Conservation (phyloP, 2,329 filamentous ascomycete genomes). For the Elsinoe australis region DNA sequence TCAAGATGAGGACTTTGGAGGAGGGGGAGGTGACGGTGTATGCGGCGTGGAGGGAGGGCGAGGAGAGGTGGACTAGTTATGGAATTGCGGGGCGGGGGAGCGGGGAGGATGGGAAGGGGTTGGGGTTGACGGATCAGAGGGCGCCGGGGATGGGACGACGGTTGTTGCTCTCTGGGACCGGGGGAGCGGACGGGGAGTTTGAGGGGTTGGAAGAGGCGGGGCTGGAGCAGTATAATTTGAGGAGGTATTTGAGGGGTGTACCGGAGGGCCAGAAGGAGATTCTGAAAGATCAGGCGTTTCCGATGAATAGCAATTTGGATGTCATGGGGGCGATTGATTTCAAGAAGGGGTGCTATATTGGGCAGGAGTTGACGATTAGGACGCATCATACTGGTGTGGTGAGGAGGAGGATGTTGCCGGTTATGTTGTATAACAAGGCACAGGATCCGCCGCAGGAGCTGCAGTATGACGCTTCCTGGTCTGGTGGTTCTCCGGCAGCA, state of each 20-base stretch:
- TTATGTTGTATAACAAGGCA: slow-evolving; percentile 57
- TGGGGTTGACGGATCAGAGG: slow-evolving; percentile 35
- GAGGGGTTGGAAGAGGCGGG: slow-evolving; percentile 37
- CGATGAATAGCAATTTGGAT: slow-evolving; percentile 86
- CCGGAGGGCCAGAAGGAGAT: slow-evolving; percentile 82
- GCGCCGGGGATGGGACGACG: slow-evolving; percentile 33
- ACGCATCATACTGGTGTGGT: slow-evolving; percentile 93
- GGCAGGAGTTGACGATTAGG: slow-evolving; percentile 91
- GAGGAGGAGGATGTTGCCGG: slow-evolving; percentile 78
- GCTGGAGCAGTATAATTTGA: slow-evolving; percentile 56
- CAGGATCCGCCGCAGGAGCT: slow-evolving; percentile 37
- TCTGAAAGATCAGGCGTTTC: slow-evolving; percentile 60
- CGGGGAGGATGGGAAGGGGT: slow-evolving; percentile 22
- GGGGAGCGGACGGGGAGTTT: slow-evolving; percentile 25
- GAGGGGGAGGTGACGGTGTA: slow-evolving; percentile 60
- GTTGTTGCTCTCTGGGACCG: slow-evolving; percentile 24
- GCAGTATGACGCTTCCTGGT: slow-evolving; percentile 40
- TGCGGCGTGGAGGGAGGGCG: slow-evolving; percentile 61
- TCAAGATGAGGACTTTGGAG: slow-evolving; percentile 59
- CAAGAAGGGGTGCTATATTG: slow-evolving; percentile 92
- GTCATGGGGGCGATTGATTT: slow-evolving; percentile 80
- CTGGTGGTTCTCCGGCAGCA: slow-evolving; percentile 22
- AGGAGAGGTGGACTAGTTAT: slow-evolving; percentile 29
- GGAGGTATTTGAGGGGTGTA: slow-evolving; percentile 72
- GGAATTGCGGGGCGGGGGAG: background rate